Evolutionary conservation across 495 filamentous ascomycete genomes (phyloP).

Genomic region (Daldinia loculata): DNA sequence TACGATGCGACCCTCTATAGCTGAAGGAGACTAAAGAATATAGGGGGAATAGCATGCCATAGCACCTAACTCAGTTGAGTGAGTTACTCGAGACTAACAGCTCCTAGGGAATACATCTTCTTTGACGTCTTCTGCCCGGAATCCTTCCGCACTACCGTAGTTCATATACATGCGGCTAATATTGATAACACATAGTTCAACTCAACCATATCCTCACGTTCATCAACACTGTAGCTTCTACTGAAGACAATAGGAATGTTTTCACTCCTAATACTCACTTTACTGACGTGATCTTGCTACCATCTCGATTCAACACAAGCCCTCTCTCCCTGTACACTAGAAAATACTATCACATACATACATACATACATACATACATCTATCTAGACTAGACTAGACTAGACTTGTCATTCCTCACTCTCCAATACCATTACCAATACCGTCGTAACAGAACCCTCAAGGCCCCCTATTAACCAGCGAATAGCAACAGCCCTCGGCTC

Average conservation of each 20-base stretch:
- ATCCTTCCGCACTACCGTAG: background rate
- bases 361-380: no score
- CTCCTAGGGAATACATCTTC: background rate
- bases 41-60: conserved; percentile 5
- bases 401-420: background rate
- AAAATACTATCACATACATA: background rate
- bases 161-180: background rate
- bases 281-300: background rate
- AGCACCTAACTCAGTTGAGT: background rate
- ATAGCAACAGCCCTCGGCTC: background rate
- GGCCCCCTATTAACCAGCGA: conserved; percentile 3
- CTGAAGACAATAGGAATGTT: background rate
- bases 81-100: background rate
- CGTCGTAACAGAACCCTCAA: background rate
- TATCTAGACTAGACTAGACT: background rate
- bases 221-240: background rate
- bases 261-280: background rate
- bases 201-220: background rate
- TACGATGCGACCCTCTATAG: conserved; percentile 8
- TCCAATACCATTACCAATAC: background rate
- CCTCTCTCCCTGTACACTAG: background rate
- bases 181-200: background rate
- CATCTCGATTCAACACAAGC: background rate
- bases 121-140: background rate
- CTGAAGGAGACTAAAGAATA: background rate